Evolutionary conservation across 371 early-diverging fungal species (phyloP).

Genomic region (Parasitella parasitica): DNA sequence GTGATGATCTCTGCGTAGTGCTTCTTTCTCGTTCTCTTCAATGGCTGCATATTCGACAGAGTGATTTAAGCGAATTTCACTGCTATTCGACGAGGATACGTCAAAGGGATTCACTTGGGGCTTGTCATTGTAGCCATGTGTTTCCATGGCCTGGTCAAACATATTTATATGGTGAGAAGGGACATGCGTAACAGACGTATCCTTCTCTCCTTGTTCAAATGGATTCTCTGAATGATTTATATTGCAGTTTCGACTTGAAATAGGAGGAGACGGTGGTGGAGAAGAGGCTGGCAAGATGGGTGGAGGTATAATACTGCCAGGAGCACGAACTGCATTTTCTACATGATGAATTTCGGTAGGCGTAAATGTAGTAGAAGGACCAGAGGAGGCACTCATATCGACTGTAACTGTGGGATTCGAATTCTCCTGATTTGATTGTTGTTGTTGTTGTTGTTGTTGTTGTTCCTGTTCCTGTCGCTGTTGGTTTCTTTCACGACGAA

Average conservation of each 20-base stretch:
- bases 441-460: neutral
- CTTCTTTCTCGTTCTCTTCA: neutral
- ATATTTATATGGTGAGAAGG: neutral
- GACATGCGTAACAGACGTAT: neutral
- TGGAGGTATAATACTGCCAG: slow-evolving; percentile 1
- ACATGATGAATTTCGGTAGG: neutral
- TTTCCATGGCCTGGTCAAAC: neutral
- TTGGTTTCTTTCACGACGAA: slow-evolving; percentile 20
- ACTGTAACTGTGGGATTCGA: neutral
- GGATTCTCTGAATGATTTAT: neutral
- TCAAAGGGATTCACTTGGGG: neutral
- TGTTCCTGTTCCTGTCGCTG: neutral
- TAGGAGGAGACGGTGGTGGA: neutral
- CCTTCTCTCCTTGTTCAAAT: neutral
- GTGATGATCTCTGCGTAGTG: no score
- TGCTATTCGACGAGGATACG: neutral
- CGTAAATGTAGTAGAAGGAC: neutral
- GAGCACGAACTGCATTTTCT: neutral
- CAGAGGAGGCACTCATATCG: neutral
- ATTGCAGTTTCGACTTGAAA: neutral
- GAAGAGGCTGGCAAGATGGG: neutral
- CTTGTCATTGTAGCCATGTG: neutral
- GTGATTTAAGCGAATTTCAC: neutral
- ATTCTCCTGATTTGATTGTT: neutral
- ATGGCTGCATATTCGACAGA: neutral